Base-by-base conservation (phyloP, 192 early-diverging fungal genomes). In the Tieghemiomyces parasiticus region DNA sequence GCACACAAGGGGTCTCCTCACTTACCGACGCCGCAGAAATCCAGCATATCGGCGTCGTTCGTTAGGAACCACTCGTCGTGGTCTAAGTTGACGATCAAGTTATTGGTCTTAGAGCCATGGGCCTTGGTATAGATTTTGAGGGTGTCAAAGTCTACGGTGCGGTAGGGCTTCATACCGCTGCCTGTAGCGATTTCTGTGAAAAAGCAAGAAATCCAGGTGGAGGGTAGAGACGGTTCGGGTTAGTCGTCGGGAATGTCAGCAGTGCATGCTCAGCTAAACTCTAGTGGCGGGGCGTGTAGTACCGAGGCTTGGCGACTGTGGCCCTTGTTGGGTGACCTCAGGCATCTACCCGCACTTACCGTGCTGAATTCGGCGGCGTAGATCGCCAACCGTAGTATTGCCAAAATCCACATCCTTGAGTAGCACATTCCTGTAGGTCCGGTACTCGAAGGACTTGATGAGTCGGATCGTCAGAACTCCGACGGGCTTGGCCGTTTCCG, bases 401-500 rank as follows among this genome's bases (percentile, higher is more conserved):
- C 78, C 69, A 28, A 83, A 70, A 58, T 93, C 81, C 3, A 93
- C 64, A 38, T 60, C 20, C 29, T 83, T 71, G 22, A 95, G 70
- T 53, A 95, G 68, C 44, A 93, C 61, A 71, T 90, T 92, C 63
- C 85, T 90, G 65, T 80, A 74, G 0, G 86, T 88, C 35, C 92
- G 76, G 74, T 87, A 95, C 62, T 93, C 91, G 62, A 95, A 92
- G 35, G 78, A 87, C 65, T 92, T 93, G 67, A 95, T 93, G 42
- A 88, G 68, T 0, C 92, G 74, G 59, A 95, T 73, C 6, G 92
- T 95, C 6, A 95, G 14, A 6, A 42, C 38, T 10, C 38, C 38
- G n/a, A n/a, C n/a, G n/a, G n/a, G n/a, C n/a, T n/a, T n/a, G n/a
- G n/a, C n/a, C n/a, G n/a, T n/a, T n/a, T n/a, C n/a, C n/a, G n/a